Percentiles rank a stretch among this genome's conserved stretches.
Evolutionary conservation across 805 yeast genomes (phyloP).

Genomic region (Candida insectorum): DNA sequence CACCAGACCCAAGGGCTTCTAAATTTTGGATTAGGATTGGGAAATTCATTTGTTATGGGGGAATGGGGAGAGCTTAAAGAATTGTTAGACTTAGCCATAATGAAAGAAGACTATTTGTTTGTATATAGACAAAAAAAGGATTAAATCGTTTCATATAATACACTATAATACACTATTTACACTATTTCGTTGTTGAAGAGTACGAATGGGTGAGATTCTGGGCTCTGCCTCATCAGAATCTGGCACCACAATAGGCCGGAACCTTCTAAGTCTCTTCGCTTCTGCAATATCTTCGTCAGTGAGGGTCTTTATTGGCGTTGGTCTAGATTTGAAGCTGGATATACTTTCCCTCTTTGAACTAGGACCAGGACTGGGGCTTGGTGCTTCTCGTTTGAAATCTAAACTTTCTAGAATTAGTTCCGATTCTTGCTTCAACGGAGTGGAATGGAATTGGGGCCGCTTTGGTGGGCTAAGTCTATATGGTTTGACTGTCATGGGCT

Average conservation of each 20-base stretch:
- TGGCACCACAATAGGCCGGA: slow-evolving; percentile 37
- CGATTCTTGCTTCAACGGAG: slow-evolving; percentile 4
- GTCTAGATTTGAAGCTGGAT: too few species aligned
- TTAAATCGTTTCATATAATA: too few species aligned
- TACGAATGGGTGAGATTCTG: slow-evolving; percentile 27
- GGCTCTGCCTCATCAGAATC: slow-evolving; percentile 23
- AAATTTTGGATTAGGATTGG: too few species aligned
- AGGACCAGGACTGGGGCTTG: too few species aligned
- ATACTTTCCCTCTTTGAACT: too few species aligned
- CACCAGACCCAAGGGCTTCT: too few species aligned
- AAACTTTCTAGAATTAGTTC: too few species aligned
- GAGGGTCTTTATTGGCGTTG: slow-evolving; percentile 2
- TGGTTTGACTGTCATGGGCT: not conserved
- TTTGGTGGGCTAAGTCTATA: slow-evolving; percentile 11
- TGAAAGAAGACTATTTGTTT: slow-evolving; percentile 20
- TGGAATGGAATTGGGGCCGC: slow-evolving; percentile 10
- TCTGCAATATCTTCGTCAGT: slow-evolving; percentile 20
- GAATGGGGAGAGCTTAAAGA: not conserved
- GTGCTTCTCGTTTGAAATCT: too few species aligned
- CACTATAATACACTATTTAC: too few species aligned
- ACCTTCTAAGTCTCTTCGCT: slow-evolving; percentile 31
- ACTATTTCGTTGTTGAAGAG: slow-evolving; percentile 23
- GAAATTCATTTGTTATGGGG: too few species aligned
- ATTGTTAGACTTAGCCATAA: slow-evolving; percentile 18
- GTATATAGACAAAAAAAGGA: too few species aligned